These are phyloP conservation scores for Taphrina pruni DNA, from an alignment of 1,139 yeast species.

Conservation along the genomic window DNA sequence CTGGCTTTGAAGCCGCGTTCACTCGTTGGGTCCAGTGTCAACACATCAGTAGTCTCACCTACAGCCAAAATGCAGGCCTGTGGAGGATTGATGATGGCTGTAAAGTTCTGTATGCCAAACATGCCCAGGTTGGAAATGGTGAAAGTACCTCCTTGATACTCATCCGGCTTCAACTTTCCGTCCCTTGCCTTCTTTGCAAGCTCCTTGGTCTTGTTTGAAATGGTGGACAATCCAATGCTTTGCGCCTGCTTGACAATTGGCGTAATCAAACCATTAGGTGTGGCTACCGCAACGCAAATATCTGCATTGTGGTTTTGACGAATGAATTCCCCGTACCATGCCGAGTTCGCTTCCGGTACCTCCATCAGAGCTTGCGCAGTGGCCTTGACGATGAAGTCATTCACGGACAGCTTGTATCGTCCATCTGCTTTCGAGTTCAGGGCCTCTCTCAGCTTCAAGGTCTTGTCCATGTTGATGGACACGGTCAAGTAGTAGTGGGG, in stretches of 20 bases:
- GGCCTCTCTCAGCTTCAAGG: slow-evolving; percentile 88
- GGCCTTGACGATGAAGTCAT: slow-evolving; percentile 93
- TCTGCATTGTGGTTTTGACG: slow-evolving; percentile 92
- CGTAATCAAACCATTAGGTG: slow-evolving; percentile 95
- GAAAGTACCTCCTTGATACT: slow-evolving; percentile 98
- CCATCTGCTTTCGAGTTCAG: slow-evolving; percentile 85
- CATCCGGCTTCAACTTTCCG: slow-evolving; percentile 90
- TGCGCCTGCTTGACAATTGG: slow-evolving; percentile 92
- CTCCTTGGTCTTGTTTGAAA: slow-evolving; percentile 85
- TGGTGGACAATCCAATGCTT: slow-evolving; percentile 78
- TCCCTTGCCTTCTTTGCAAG: slow-evolving; percentile 95
- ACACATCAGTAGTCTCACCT: slow-evolving; percentile 90
- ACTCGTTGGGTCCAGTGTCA: slow-evolving; percentile 88
- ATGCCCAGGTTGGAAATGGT: slow-evolving; percentile 98
- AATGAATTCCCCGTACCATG: slow-evolving; percentile 88
- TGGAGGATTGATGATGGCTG: slow-evolving; percentile 97
- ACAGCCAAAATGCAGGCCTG: slow-evolving; percentile 92
- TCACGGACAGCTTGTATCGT: slow-evolving; percentile 87
- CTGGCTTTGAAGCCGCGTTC: slow-evolving; percentile 93
- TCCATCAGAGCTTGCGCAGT: slow-evolving; percentile 85
- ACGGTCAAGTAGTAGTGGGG: slow-evolving; percentile 95
- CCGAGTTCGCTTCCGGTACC: slow-evolving; percentile 92
- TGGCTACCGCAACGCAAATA: slow-evolving; percentile 97
- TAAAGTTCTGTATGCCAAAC: slow-evolving; percentile 89
- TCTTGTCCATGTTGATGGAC: slow-evolving; percentile 80